Percentiles rank a stretch among this genome's conserved stretches.
phyloP scores from a whole-genome alignment of 2,329 filamentous ascomycete species.

The Akanthomyces muscarius region DNA sequence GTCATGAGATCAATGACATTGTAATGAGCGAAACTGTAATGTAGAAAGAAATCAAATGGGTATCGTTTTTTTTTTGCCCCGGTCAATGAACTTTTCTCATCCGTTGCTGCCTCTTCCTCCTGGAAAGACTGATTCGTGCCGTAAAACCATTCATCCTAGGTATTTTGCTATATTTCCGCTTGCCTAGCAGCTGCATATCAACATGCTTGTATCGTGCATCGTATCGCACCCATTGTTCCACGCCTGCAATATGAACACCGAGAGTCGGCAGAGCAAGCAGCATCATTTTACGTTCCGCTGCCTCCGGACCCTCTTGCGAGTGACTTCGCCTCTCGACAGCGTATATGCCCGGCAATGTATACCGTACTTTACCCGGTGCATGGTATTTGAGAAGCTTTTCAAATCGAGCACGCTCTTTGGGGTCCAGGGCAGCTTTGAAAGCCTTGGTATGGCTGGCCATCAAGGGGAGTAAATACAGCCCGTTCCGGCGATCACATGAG shows the following conservation, averaged over 20 bases:
- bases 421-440: slow-evolving; percentile 44
- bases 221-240: slow-evolving; percentile 47
- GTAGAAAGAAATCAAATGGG: slow-evolving; percentile 1
- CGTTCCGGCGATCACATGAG: slow-evolving; percentile 36
- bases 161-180: slow-evolving; percentile 4
- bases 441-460: slow-evolving; percentile 39
- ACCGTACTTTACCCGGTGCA: slow-evolving; percentile 53
- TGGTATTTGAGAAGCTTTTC: slow-evolving; percentile 43
- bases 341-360: slow-evolving; percentile 53
- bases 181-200: slow-evolving; percentile 38
- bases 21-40: neutral
- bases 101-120: neutral
- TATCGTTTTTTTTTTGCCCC: neutral
- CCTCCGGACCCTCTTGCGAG: neutral
- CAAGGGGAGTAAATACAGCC: slow-evolving; percentile 45
- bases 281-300: slow-evolving; percentile 25
- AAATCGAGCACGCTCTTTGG: slow-evolving; percentile 31
- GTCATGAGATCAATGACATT: neutral
- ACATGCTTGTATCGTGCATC: slow-evolving; percentile 49
- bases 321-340: slow-evolving; percentile 30
- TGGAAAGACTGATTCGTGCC: neutral
- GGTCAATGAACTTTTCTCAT: neutral
- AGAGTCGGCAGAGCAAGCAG: slow-evolving; percentile 53
- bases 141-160: neutral
- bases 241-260: slow-evolving; percentile 42